Conservation (phyloP, 164 flowering plant species). For the Magnolia sinica region DNA sequence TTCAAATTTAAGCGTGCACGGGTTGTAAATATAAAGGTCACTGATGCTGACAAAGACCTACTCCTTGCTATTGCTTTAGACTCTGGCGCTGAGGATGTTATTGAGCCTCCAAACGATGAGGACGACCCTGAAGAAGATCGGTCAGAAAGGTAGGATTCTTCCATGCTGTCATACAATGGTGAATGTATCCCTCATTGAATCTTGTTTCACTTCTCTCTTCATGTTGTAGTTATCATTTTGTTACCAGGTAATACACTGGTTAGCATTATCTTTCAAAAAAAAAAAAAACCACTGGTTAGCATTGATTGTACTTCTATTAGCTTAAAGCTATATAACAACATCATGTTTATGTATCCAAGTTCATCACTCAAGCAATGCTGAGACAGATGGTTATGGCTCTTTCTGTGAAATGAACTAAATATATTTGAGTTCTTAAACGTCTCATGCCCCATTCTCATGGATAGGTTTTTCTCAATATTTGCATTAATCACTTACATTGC, state of each 20-base stretch:
- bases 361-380: too few species aligned
- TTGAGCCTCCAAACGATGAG: constrained; percentile 73
- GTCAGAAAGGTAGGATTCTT: constrained; percentile 53
- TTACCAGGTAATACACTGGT: not conserved
- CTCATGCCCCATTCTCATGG: too few species aligned
- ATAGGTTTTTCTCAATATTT: too few species aligned
- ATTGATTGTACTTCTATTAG: too few species aligned
- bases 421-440: too few species aligned
- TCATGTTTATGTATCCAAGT: too few species aligned
- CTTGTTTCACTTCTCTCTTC: not conserved
- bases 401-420: too few species aligned
- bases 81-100: constrained; percentile 95
- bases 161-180: not conserved
- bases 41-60: constrained; percentile 80
- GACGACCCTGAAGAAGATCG: constrained; percentile 74
- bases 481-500: too few species aligned
- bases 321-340: too few species aligned
- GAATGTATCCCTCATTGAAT: not conserved
- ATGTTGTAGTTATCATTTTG: not conserved
- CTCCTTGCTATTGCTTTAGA: constrained; percentile 81
- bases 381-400: too few species aligned
- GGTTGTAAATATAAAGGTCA: constrained; percentile 67
- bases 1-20: constrained; percentile 89
- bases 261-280: too few species aligned
- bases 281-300: too few species aligned